phyloP scores from a whole-genome alignment of 1,284 basidiomycete genomes.

The Ceratobasidium sp. region DNA sequence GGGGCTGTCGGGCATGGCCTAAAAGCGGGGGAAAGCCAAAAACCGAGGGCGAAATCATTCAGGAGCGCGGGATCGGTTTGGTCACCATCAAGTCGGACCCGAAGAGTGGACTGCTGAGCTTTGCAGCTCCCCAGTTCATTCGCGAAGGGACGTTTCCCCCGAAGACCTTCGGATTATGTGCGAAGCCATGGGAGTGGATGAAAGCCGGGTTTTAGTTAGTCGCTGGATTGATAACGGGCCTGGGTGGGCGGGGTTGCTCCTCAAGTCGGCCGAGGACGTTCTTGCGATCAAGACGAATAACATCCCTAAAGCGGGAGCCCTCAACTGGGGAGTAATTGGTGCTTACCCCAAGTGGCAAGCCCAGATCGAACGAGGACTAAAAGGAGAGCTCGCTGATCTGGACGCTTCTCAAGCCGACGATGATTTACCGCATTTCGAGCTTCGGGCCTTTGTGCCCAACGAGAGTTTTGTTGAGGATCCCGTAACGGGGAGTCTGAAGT shows the following conservation, averaged over 20 bases:
- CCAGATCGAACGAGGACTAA: not conserved
- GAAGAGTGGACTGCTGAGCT: slow-evolving; percentile 8
- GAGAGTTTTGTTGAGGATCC: slow-evolving; percentile 26
- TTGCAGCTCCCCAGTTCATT: slow-evolving; percentile 25
- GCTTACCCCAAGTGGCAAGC: slow-evolving; percentile 18
- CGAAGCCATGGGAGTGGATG: slow-evolving; percentile 7
- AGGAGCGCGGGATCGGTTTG: slow-evolving; percentile 36
- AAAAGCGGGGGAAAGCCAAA: slow-evolving; percentile 18
- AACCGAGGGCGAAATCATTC: slow-evolving; percentile 4
- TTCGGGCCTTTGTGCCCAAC: slow-evolving; percentile 18
- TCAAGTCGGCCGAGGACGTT: slow-evolving; percentile 23
- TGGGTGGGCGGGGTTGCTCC: slow-evolving; percentile 29
- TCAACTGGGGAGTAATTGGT: slow-evolving; percentile 35
- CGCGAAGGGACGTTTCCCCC: slow-evolving; percentile 20
- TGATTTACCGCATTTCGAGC: slow-evolving; percentile 14
- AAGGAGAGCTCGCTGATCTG: not conserved
- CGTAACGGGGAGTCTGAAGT: slow-evolving; percentile 27
- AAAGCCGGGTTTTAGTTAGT: not conserved
- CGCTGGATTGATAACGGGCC: slow-evolving; percentile 37
- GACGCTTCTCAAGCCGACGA: not conserved
- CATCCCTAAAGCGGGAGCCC: not conserved
- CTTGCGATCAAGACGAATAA: slow-evolving; percentile 17
- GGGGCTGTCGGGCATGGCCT: slow-evolving; percentile 19
- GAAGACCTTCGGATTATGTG: slow-evolving; percentile 3
- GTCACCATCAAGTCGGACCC: slow-evolving; percentile 19